phyloP scores from a whole-genome alignment of 257 asterid genomes.

The Henckelia pumila region DNA sequence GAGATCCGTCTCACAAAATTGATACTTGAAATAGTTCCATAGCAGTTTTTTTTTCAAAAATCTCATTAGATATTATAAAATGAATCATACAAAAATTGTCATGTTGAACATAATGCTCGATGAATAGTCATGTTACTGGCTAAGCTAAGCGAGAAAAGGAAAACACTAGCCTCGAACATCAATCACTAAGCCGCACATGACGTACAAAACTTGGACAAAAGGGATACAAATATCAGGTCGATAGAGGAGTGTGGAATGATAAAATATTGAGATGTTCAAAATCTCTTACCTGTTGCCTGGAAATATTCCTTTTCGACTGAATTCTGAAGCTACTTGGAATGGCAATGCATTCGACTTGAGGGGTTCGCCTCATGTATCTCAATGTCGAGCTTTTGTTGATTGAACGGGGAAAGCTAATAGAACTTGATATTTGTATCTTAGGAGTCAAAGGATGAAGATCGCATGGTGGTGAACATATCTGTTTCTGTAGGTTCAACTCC shows the following conservation, averaged over 20 bases:
- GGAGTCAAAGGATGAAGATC: constrained; percentile 18
- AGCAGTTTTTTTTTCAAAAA: no score
- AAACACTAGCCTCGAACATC: not conserved
- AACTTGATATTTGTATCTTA: constrained; percentile 24
- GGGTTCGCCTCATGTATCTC: constrained; percentile 35
- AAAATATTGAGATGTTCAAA: constrained; percentile 47
- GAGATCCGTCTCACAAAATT: no score
- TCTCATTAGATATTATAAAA: not conserved
- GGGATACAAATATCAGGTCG: constrained; percentile 12
- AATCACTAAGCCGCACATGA: constrained; percentile 26
- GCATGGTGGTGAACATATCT: constrained; percentile 6
- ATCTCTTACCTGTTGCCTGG: constrained; percentile 24
- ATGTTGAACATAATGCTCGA: not conserved
- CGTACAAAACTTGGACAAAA: constrained; percentile 40
- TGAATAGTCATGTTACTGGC: constrained; percentile 7
- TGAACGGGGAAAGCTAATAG: constrained; percentile 40
- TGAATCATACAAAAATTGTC: not conserved
- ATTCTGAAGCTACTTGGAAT: constrained; percentile 31
- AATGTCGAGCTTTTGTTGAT: constrained; percentile 37
- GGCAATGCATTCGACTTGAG: constrained; percentile 24
- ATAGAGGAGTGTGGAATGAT: constrained; percentile 57
- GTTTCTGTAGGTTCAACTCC: constrained; percentile 34
- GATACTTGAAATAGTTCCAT: no score
- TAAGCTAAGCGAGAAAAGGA: not conserved
- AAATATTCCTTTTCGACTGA: constrained; percentile 34